A percentile compares a stretch with the other conserved stretches of the same genome.
Conservation (phyloP, 2,329 filamentous ascomycete genomes). For the Pyrenochaeta sp. region DNA sequence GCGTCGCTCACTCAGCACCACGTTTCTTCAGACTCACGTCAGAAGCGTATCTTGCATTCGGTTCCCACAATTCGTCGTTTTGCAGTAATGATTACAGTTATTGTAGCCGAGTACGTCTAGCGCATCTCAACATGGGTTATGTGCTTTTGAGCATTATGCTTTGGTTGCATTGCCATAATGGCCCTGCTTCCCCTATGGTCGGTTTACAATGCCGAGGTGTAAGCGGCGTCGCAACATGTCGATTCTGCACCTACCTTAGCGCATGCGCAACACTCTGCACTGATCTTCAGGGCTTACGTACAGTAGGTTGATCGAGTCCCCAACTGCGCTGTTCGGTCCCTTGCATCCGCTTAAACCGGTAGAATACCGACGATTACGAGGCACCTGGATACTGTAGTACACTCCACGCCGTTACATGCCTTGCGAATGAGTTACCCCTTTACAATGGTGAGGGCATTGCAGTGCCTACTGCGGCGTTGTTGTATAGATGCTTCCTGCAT, state of each 20-base stretch:
- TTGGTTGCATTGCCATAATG: neutral
- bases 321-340: constrained; percentile 11
- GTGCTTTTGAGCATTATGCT: neutral
- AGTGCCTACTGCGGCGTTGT: neutral
- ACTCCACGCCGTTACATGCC: neutral
- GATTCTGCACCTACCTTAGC: constrained; percentile 21
- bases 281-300: constrained; percentile 15
- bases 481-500: neutral
- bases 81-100: neutral
- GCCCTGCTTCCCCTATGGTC: neutral
- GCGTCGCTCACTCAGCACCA: constrained; percentile 11
- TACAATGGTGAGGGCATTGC: neutral
- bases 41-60: constrained; percentile 17
- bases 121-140: neutral
- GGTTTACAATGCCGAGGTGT: neutral
- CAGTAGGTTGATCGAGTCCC: constrained; percentile 1
- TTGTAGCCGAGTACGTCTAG: neutral
- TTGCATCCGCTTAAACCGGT: constrained; percentile 12
- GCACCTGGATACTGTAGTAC: neutral
- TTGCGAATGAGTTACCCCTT: neutral
- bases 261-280: constrained; percentile 15
- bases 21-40: constrained; percentile 18
- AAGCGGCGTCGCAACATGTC: constrained; percentile 7
- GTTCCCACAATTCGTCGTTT: neutral
- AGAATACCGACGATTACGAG: constrained; percentile 7